Base-by-base conservation (phyloP, 805 yeast species). In the Candida vartiovaarae region DNA sequence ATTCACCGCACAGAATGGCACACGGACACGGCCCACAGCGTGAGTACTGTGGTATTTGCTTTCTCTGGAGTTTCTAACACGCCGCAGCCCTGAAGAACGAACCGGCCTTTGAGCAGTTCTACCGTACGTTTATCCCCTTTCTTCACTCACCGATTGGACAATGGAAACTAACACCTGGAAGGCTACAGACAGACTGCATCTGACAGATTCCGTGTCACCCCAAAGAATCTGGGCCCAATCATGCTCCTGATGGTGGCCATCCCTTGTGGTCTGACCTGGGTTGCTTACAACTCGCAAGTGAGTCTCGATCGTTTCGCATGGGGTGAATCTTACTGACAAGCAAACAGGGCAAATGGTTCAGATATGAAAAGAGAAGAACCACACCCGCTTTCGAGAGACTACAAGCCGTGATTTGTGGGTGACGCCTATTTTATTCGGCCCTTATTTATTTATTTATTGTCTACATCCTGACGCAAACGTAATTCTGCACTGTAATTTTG, bases 31-130 rank as follows among this genome's bases (percentile, higher is more conserved):
- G 51, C 24, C 49, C 49, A 23, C 45, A 45, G 23, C 46, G 51
- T 45, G 28, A 8, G 49, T 40, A 4, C 5, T 3, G 10, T 11
- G 9, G 15, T 28, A 28, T 7, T 7, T 6, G 9, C 9, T 2
- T 7, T 28, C 30, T 9, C 9, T 28, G 6, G 9, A 28, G 30
- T 6, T 28, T 44, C 49, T 47, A 50, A 50, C 48, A 32, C n/a
- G 20, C 35, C 34, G 36, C 39, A 55, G 59, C 59, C 6, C 47
- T 55, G 10, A 55, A 46, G 38, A 45, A 49, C 32, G 59, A 55
- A 36, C 59, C 59, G 27, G 59, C 59, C 2, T 47, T 55, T 27
- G 59, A 55, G 47, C 43, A 43, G 31, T 55, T 51, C 44, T 55
- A 55, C 40, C 47, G 59, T 53, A 48, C 28, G 59, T 49, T 32